A percentile compares a stretch with the other conserved stretches of the same genome.
Evolutionary conservation across 441 rosid genomes (phyloP).

Genomic region (Breynia disticha): DNA sequence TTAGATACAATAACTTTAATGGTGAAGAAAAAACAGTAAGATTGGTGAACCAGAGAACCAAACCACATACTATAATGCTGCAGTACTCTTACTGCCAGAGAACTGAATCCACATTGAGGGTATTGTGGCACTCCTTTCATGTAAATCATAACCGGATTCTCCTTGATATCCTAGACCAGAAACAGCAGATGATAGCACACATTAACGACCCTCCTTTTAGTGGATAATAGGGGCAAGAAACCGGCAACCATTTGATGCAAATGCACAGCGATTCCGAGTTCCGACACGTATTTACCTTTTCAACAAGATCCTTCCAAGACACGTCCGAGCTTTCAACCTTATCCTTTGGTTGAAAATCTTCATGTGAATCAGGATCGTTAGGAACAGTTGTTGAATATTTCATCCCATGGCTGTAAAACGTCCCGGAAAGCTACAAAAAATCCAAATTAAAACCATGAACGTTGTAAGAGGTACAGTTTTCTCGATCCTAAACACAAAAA

Average conservation of each 20-base stretch:
- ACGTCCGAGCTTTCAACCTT: constrained; percentile 42
- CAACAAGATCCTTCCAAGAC: constrained; percentile 60
- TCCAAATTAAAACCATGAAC: constrained; percentile 11
- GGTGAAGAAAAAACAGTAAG: background rate
- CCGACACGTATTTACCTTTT: constrained; percentile 34
- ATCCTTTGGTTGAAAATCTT: constrained; percentile 65
- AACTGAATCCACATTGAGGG: constrained; percentile 94
- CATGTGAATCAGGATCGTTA: constrained; percentile 68
- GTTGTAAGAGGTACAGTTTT: background rate
- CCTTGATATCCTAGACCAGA: constrained; percentile 72
- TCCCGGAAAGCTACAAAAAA: constrained; percentile 37
- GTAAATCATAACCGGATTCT: constrained; percentile 85
- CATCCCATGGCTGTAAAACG: constrained; percentile 29
- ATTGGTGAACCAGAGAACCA: background rate
- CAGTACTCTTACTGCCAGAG: constrained; percentile 79
- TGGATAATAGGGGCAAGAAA: too few species aligned
- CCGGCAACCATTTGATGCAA: too few species aligned
- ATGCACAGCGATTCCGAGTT: background rate
- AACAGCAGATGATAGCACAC: constrained; percentile 2
- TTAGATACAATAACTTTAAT: background rate
- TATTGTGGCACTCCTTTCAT: constrained; percentile 89
- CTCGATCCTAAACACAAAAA: background rate
- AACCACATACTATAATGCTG: constrained; percentile 59
- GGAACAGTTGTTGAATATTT: constrained; percentile 47
- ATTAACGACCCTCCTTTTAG: too few species aligned